Conservation (phyloP, 2,329 filamentous ascomycete genomes). For the Ophiocordyceps sinensis region DNA sequence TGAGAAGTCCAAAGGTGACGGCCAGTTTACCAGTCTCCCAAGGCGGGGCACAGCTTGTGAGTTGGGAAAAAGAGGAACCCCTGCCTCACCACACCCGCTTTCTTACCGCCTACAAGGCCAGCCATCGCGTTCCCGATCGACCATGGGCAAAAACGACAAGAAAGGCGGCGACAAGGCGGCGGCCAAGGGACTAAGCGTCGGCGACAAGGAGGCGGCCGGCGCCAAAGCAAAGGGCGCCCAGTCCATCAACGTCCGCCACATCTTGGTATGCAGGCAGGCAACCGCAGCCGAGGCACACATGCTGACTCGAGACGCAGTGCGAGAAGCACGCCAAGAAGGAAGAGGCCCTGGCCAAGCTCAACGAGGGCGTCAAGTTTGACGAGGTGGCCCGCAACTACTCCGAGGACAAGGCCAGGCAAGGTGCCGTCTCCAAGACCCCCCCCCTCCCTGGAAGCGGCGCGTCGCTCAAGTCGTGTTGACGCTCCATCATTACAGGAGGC, state of each 20-base stretch:
- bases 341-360: slow-evolving; percentile 55
- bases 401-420: slow-evolving; percentile 62
- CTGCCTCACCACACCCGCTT: too few relatives aligned
- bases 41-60: neutral
- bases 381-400: slow-evolving; percentile 59
- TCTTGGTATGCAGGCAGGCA: slow-evolving; percentile 36
- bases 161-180: slow-evolving; percentile 23
- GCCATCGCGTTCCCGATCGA: neutral
- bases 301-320: slow-evolving; percentile 29
- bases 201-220: slow-evolving; percentile 15
- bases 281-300: neutral
- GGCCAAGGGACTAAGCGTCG: slow-evolving; percentile 15
- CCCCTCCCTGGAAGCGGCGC: too few relatives aligned
- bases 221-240: slow-evolving; percentile 41
- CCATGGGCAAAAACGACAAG: slow-evolving; percentile 25
- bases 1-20: neutral
- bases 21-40: neutral
- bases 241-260: slow-evolving; percentile 61
- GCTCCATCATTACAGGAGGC: slow-evolving; percentile 34
- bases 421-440: slow-evolving; percentile 14
- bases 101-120: too few relatives aligned
- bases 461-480: too few relatives aligned
- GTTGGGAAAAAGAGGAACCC: neutral
- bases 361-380: slow-evolving; percentile 55
- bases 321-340: slow-evolving; percentile 69